Conservation (phyloP, 805 yeast species). For the Saccharomycopsis fibuligera region DNA sequence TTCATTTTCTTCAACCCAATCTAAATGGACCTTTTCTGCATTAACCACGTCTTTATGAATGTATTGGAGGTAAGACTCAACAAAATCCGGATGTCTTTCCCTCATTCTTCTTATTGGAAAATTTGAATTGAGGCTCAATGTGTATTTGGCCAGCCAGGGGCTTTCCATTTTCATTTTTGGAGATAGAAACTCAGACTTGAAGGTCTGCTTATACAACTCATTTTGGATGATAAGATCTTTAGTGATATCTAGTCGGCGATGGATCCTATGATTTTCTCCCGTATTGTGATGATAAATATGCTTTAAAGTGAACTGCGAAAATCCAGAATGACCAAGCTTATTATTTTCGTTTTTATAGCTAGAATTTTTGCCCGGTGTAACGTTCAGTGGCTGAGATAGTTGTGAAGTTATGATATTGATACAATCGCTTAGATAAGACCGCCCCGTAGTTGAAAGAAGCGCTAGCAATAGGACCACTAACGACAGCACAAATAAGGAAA, state of each 20-base stretch:
- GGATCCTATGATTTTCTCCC: constrained; percentile 36
- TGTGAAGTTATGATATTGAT: too few species aligned
- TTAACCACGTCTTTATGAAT: constrained; percentile 36
- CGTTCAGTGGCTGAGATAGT: too few species aligned
- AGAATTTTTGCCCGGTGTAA: too few species aligned
- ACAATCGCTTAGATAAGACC: too few species aligned
- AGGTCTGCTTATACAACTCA: constrained; percentile 10
- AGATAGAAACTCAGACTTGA: constrained; percentile 18
- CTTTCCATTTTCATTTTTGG: constrained; percentile 36
- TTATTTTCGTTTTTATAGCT: too few species aligned
- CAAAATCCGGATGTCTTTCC: constrained; percentile 49
- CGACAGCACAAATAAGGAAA: too few species aligned
- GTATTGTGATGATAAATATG: constrained; percentile 62
- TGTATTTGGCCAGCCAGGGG: constrained; percentile 28
- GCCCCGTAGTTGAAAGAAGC: too few species aligned
- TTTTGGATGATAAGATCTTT: constrained; percentile 29
- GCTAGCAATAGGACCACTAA: too few species aligned
- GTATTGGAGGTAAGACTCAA: constrained; percentile 60
- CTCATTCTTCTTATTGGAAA: constrained; percentile 32
- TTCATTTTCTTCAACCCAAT: constrained; percentile 54
- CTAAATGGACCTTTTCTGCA: constrained; percentile 36
- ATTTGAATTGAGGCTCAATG: constrained; percentile 20
- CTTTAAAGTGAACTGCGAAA: constrained; percentile 40
- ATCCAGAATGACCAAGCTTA: too few species aligned
- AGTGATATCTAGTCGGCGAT: constrained; percentile 47